These are phyloP conservation scores for Psidium guajava DNA, from an alignment of 345 rosid species.

Conservation along the genomic window DNA sequence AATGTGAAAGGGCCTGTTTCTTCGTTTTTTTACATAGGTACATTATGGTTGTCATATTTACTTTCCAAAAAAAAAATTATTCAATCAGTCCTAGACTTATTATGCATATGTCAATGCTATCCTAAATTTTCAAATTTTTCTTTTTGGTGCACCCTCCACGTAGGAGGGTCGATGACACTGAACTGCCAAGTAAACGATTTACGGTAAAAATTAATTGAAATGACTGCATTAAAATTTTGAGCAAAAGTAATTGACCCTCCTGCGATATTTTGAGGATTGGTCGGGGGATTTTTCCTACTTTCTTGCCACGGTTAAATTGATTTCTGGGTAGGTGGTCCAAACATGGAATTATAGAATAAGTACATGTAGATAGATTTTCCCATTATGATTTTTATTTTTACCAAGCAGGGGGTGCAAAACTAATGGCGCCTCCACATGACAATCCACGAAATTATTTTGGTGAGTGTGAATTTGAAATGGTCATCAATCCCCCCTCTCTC, in stretches of 20 bases:
- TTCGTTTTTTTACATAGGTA: neutral
- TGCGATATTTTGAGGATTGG: neutral
- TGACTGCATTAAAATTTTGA: neutral
- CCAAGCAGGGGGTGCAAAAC: neutral
- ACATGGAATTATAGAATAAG: neutral
- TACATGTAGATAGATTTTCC: neutral
- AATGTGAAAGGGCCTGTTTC: neutral
- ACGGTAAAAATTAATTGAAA: neutral
- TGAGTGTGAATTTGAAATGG: neutral
- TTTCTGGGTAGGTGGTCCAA: too few species aligned
- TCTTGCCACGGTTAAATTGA: neutral
- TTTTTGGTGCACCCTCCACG: too few species aligned
- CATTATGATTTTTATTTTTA: neutral
- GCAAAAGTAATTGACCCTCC: neutral
- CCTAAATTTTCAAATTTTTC: too few species aligned
- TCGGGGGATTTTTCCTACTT: neutral
- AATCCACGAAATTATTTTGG: neutral
- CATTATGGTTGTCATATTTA: neutral
- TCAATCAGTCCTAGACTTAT: rapidly evolving
- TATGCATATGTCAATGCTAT: too few species aligned
- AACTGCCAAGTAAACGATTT: too few species aligned
- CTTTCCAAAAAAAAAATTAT: neutral
- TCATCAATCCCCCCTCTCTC: neutral
- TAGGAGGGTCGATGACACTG: too few species aligned
- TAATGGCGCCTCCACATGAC: neutral